phyloP scores from a whole-genome alignment of 1,284 basidiomycete species.

The Papiliotrema fonsecae region DNA sequence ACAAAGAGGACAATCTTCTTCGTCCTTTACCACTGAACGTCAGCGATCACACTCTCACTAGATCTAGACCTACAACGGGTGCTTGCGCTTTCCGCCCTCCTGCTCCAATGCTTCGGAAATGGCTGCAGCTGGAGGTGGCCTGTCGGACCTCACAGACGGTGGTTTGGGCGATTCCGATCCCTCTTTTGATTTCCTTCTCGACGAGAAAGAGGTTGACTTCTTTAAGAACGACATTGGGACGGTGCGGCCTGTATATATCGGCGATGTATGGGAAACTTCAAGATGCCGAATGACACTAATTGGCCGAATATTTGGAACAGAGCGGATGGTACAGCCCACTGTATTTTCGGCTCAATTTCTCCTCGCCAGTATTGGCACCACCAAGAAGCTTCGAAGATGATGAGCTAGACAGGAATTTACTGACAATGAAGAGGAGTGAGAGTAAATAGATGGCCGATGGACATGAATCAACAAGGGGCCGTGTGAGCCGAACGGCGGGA shows the following conservation, averaged over 20 bases:
- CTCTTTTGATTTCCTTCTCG: constrained; percentile 2
- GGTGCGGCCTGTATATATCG: not conserved
- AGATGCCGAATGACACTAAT: no score
- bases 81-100: constrained; percentile 9
- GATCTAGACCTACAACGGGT: constrained; percentile 15
- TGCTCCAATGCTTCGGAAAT: constrained; percentile 15
- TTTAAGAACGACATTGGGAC: constrained; percentile 5
- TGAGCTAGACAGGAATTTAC: no score
- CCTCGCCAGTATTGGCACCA: no score
- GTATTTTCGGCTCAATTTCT: no score
- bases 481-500: no score
- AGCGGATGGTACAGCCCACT: no score
- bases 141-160: not conserved
- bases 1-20: constrained; percentile 36
- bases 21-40: constrained; percentile 24
- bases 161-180: constrained; percentile 3
- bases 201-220: constrained; percentile 2
- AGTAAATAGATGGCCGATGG: no score
- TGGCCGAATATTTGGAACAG: no score
- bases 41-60: not conserved
- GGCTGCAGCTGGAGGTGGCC: constrained; percentile 21
- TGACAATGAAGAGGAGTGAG: no score
- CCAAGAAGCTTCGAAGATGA: no score
- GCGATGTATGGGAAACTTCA: not conserved
- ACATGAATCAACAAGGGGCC: no score